These are phyloP conservation scores for Lasiosphaeris hirsuta DNA, from an alignment of 495 filamentous ascomycete genomes.

Conservation along the genomic window DNA sequence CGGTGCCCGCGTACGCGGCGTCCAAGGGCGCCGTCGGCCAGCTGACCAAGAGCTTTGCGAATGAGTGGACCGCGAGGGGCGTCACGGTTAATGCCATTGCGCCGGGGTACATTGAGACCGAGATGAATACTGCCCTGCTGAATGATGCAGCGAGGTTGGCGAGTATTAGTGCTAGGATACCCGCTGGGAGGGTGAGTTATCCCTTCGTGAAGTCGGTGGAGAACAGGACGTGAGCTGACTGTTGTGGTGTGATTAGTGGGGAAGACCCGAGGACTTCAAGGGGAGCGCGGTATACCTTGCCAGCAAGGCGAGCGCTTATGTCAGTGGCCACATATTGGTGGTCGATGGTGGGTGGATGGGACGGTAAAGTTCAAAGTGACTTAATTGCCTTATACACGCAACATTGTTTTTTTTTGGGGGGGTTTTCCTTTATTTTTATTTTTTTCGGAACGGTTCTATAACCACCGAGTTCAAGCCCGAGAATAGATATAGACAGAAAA, in stretches of 20 bases:
- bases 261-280: constrained; percentile 84
- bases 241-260: constrained; percentile 53
- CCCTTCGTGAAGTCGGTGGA: neutral
- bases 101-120: constrained; percentile 80
- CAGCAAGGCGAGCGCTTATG: constrained; percentile 71
- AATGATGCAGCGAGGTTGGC: constrained; percentile 63
- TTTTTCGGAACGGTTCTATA: neutral
- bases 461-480: no score
- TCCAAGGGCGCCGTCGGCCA: constrained; percentile 84
- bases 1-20: constrained; percentile 86
- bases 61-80: constrained; percentile 78
- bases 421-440: neutral
- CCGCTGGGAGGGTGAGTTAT: constrained; percentile 57
- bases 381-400: neutral
- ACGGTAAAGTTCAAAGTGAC: constrained; percentile 44
- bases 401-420: neutral
- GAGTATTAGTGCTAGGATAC: constrained; percentile 78
- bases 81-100: constrained; percentile 81
- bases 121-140: constrained; percentile 86
- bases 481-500: no score
- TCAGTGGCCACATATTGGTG: constrained; percentile 74
- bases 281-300: constrained; percentile 77
- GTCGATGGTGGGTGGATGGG: constrained; percentile 97
- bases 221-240: neutral
- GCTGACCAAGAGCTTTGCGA: constrained; percentile 81